Evolutionary conservation across 2,329 filamentous ascomycete species (phyloP).

Genomic region (Metarhizium humberi): DNA sequence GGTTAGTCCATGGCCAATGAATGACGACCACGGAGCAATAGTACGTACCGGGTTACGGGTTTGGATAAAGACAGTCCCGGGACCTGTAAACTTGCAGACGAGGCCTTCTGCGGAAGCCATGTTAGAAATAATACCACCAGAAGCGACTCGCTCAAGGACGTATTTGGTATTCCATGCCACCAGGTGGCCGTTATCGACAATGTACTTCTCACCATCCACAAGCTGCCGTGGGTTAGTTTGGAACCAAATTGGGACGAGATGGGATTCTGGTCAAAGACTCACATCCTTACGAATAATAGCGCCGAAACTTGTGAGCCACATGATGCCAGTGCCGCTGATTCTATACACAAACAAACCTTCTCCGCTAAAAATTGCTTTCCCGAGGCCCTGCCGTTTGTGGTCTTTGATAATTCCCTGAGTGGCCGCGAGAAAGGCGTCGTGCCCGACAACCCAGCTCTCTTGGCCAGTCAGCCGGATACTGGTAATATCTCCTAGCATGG

Average conservation of each 20-base stretch:
- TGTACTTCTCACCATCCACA: slow-evolving; percentile 70
- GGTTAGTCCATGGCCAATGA: background rate
- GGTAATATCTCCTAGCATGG: slow-evolving; percentile 75
- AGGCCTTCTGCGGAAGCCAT: slow-evolving; percentile 76
- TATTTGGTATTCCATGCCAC: slow-evolving; percentile 98
- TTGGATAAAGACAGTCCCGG: slow-evolving; percentile 86
- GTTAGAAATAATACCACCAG: slow-evolving; percentile 86
- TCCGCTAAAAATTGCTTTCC: slow-evolving; percentile 88
- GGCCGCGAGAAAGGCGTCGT: slow-evolving; percentile 75
- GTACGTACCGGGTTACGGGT: slow-evolving; percentile 69
- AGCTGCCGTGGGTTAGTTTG: slow-evolving; percentile 26
- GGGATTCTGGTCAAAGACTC: slow-evolving; percentile 12
- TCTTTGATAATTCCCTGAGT: slow-evolving; percentile 86
- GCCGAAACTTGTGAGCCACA: slow-evolving; percentile 90
- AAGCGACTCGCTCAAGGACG: slow-evolving; percentile 78
- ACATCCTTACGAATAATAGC: slow-evolving; percentile 94
- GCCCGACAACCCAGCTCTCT: slow-evolving; percentile 75
- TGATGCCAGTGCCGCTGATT: slow-evolving; percentile 66
- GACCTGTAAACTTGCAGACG: slow-evolving; percentile 89
- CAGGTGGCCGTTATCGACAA: slow-evolving; percentile 85
- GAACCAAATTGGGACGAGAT: background rate
- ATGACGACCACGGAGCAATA: background rate
- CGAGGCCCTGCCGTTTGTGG: slow-evolving; percentile 74
- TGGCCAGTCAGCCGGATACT: slow-evolving; percentile 63
- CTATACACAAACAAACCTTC: slow-evolving; percentile 90